Evolutionary conservation across 2,329 filamentous ascomycete species (phyloP), one percentile per base, ranked within the genome.

Genomic region (Aspergillus niger): DNA sequence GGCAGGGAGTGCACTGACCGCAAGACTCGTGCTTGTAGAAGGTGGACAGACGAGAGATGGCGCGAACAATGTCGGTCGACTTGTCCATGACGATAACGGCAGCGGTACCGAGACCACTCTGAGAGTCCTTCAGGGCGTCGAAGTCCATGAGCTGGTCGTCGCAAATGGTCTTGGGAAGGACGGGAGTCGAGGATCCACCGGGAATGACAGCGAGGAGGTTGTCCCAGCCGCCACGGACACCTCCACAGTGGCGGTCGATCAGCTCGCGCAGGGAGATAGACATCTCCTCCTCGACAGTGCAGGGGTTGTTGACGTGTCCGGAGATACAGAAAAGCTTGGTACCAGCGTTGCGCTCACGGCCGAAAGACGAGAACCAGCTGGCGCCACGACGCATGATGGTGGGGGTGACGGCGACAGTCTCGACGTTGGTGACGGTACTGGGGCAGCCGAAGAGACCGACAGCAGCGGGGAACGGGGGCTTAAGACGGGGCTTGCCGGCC

Each of bases 81-180:
- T 98, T 96, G 82, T 99, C 95, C 91, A 99, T 97, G 77, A 99
- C 95, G 73, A 99, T 97, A 69, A 99, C 94, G 60, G 95, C 95
- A 3, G 95, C 95, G 6, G 95, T 99, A 69, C 95, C 95, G 13
- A 99, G 89, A 86, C 95, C 95, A 63, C 92, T 96, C 81, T 98
- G 95, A 69, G 89, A 93, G 80, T 99, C 95, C 86, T 99, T 99
- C 70, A 99, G 87, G 8, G 91, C 93, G 76, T 99, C 95, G 74
- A 98, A 99, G 81, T 99, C 95, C 95, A 99, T 99, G 58, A 99
- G 81, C 79, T 98, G 94, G 72, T 97, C 89, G 77, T 97, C 93
- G 77, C 95, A 98, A 67, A 97, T 81, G 66, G 79, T 80, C 84
- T 94, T 96, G 69, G 95, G 95, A 54, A 99, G 85, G 69, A 99